phyloP scores from a whole-genome alignment of 495 filamentous ascomycete genomes.

The Xylaria longipes region DNA sequence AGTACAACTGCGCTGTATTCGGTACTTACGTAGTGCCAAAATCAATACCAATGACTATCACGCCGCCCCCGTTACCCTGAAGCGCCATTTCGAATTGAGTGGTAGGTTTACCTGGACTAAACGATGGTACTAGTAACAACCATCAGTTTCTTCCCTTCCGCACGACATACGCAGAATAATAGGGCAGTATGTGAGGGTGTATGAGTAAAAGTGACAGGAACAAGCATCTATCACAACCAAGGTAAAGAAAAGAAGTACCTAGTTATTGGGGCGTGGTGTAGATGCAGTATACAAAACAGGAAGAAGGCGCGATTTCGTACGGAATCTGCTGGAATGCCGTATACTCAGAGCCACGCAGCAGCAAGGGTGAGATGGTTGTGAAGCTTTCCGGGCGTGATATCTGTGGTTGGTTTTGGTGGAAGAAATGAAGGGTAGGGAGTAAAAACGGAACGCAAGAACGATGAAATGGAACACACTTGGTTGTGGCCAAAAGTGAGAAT shows the following conservation, averaged over 20 bases:
- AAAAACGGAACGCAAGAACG: background rate
- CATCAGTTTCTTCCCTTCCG: background rate
- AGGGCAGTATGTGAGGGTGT: background rate
- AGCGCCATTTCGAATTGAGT: background rate
- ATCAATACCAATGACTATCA: constrained; percentile 5
- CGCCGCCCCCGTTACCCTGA: background rate
- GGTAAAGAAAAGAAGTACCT: background rate
- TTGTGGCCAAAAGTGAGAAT: background rate
- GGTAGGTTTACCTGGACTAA: too few species aligned
- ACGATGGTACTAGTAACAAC: background rate
- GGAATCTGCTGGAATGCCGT: background rate
- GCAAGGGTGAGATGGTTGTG: background rate
- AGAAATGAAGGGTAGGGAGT: background rate
- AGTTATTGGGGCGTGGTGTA: background rate
- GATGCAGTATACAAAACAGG: background rate
- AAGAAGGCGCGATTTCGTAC: background rate
- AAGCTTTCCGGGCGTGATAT: background rate
- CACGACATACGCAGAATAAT: background rate
- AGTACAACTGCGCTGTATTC: too few species aligned
- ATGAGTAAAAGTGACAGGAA: background rate
- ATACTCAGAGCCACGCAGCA: background rate
- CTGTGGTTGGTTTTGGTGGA: background rate
- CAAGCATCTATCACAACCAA: background rate
- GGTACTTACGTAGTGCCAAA: constrained; percentile 15
- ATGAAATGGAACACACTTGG: background rate